Percentiles rank a stretch among this genome's conserved stretches.
These are phyloP conservation scores for Pezicula radicicola DNA, from an alignment of 2,329 filamentous ascomycete species.

Conservation along the genomic window DNA sequence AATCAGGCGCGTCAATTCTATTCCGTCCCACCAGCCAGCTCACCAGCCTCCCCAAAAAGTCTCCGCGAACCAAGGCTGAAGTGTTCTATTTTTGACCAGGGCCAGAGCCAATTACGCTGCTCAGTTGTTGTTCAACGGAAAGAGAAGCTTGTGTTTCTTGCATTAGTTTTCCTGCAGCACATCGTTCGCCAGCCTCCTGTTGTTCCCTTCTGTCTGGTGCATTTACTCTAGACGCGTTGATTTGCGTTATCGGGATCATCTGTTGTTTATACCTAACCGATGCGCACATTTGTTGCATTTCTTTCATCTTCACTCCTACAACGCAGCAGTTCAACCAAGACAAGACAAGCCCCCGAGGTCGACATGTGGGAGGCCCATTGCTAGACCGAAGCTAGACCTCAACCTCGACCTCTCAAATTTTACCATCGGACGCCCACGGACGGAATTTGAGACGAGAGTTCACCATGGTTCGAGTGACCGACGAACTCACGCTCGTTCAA, in stretches of 20 bases:
- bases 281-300: constrained; percentile 3
- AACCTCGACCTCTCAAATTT: background rate
- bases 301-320: constrained; percentile 8
- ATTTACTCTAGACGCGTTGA: background rate
- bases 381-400: constrained; percentile 3
- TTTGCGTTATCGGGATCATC: background rate
- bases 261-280: constrained; percentile 1
- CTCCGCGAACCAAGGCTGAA: background rate
- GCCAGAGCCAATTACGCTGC: too few species aligned
- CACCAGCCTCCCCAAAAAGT: background rate
- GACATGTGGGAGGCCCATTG: constrained; percentile 24
- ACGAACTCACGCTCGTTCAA: constrained; percentile 73
- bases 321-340: background rate
- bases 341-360: constrained; percentile 4
- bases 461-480: constrained; percentile 79
- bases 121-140: too few species aligned
- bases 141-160: too few species aligned
- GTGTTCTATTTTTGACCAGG: background rate
- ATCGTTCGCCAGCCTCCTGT: background rate
- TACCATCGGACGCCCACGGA: background rate
- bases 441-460: background rate
- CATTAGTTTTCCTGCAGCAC: background rate
- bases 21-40: too few species aligned
- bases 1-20: constrained; percentile 21
- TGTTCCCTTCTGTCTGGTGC: background rate